Base-by-base conservation (phyloP, 2,329 filamentous ascomycete genomes). In the Myriosclerotinia curreyana region DNA sequence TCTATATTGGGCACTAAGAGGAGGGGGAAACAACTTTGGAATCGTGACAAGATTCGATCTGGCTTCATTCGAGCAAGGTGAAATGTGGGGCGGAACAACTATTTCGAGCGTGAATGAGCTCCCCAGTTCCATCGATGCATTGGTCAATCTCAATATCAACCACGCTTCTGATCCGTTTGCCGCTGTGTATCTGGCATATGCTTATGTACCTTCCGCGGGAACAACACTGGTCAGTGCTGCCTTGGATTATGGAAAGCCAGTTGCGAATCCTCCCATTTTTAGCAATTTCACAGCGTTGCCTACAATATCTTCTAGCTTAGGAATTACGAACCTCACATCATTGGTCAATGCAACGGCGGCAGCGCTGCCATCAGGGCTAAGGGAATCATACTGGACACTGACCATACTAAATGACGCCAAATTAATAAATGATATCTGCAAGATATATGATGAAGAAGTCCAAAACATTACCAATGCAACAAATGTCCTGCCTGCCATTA, bases 1-100 rank as follows among this genome's bases (percentile, higher is more conserved):
- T 62, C 75, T 87, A 12, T 85, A 77, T 73, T 77, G 76, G 68
- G 82, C 80, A 0, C 77, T 86, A 4, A 80, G 81, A 60, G 84
- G 84, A 8, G 84, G 84, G 11, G 49, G 46, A 0, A 69, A 69
- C 17, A 69, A 70, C 50, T 70, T 69, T 34, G 51, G 54, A 15
- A 77, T 83, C 64, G 78, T 82, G 7, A 81, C 80, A 9, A 75
- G 75, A 14, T 82, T 81, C 69, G 72, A 79, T n/a, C 70, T 83
- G 14, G 73, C 78, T 66, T 78, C 78, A 0, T 76, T 65, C 40
- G 53, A 59, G 22, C 59, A 65, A n/a, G 63, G 63, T 28, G 44
- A 60, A 25, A 40, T 69, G 48, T 70, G 65, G 67, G 68, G 66
- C 8, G 69, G 65, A 36, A 49, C 31, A 31, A 42, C 48, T 6